Evolutionary conservation across 768 basidiomycete species (phyloP), one percentile per base, ranked within the genome.

Genomic region (Lanmaoa rubissima): DNA sequence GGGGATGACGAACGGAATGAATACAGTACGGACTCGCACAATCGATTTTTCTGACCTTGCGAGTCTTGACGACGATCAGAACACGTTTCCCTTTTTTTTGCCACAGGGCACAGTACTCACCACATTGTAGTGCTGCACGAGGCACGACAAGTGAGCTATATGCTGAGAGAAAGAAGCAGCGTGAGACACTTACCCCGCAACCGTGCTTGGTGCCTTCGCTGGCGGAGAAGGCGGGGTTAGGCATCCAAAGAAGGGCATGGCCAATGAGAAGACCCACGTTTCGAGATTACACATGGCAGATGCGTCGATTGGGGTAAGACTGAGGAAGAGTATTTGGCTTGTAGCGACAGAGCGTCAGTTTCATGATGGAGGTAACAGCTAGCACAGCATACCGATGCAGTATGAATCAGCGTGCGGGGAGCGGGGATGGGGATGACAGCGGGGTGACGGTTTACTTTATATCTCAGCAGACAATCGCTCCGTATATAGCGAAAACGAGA

Each of bases 171-270:
- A 51, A 14, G 39, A 32, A 53, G 52, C 7, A 11, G 65, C 70
- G 72, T 66, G 72, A 55, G 62, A 68, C 24, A 61, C 65, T 71
- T 71, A 65, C 71, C 69, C 89, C 89, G 70, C 90, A 92, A 67
- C 86, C 87, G 66, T 84, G 78, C 75, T 84, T 83, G 59, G 81
- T 85, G 61, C 86, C 89, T 79, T 88, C 86, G 65, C 88, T 90
- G 75, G 39, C 55, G 54, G 54, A 65, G 45, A 62, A 59, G 58
- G 54, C 55, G 70, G 61, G 64, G 66, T 73, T 49, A 71, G 65
- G 41, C 44, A 60, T 40, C 55, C 53, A 46, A 67, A 53, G 61
- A 53, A 57, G 17, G 59, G 35, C 28, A 57, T 36, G 58, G 57
- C 56, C 44, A 65, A 53, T 57, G 48, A 54, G 48, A 49, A 58